Evolutionary conservation across 2,329 filamentous ascomycete genomes (phyloP).

Genomic region (Colletotrichum shisoi): DNA sequence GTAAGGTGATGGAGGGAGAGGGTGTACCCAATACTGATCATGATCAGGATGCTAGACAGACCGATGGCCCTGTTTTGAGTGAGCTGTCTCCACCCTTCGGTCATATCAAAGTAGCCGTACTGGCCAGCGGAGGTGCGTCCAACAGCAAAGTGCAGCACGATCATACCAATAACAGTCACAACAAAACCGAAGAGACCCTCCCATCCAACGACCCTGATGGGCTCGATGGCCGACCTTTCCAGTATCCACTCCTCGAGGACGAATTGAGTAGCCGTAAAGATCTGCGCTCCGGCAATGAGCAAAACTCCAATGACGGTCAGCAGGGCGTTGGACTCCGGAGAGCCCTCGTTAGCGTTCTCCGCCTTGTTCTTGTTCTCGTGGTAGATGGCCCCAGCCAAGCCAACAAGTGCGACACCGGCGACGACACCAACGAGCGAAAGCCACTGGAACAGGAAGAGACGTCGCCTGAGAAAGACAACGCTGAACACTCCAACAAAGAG

Average conservation of each 20-base stretch:
- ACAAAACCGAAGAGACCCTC: conserved; percentile 90
- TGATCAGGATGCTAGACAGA: conserved; percentile 84
- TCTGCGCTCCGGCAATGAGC: conserved; percentile 90
- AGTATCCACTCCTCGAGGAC: conserved; percentile 95
- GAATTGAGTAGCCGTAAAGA: conserved; percentile 97
- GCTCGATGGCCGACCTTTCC: conserved; percentile 70
- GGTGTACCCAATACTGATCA: conserved; percentile 93
- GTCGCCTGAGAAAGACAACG: conserved; percentile 84
- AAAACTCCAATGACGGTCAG: conserved; percentile 82
- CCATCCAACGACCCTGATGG: conserved; percentile 92
- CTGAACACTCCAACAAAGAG: conserved; percentile 96
- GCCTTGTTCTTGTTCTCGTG: conserved; percentile 66
- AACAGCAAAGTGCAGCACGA: conserved; percentile 78
- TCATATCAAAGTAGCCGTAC: conserved; percentile 88
- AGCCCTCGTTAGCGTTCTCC: conserved; percentile 41
- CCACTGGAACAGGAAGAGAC: conserved; percentile 90
- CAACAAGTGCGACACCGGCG: conserved; percentile 85
- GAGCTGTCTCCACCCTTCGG: conserved; percentile 84
- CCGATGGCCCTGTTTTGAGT: conserved; percentile 74
- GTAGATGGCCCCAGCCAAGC: conserved; percentile 84
- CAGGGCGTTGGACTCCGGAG: conserved; percentile 56
- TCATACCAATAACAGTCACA: conserved; percentile 80
- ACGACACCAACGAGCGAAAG: conserved; percentile 86
- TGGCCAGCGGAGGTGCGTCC: conserved; percentile 77
- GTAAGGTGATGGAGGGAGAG: neutral